Evolutionary conservation across 2,329 filamentous ascomycete genomes (phyloP).

Genomic region (Ophiostoma sp.): DNA sequence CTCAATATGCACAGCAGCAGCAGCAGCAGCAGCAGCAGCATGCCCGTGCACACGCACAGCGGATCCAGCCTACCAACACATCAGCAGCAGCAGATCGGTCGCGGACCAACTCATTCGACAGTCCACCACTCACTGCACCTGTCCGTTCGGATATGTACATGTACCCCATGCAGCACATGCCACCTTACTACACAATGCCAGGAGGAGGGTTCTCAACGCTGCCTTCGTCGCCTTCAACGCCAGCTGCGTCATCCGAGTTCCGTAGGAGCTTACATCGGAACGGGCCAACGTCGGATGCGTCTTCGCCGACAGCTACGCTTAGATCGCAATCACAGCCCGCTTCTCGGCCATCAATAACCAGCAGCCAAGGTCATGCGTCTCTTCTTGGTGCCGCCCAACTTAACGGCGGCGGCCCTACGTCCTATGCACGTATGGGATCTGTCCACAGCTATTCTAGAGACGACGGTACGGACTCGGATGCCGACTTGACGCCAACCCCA

Average conservation of each 20-base stretch:
- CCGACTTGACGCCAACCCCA: slow-evolving; percentile 41
- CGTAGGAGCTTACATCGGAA: slow-evolving; percentile 55
- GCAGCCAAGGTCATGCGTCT: slow-evolving; percentile 30
- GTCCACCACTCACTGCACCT: slow-evolving; percentile 54
- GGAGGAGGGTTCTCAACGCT: slow-evolving; percentile 45
- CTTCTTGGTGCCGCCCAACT: slow-evolving; percentile 20
- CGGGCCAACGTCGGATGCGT: slow-evolving; percentile 45
- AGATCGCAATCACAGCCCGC: slow-evolving; percentile 64
- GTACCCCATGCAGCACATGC: slow-evolving; percentile 42
- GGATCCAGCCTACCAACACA: slow-evolving; percentile 38
- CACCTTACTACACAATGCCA: slow-evolving; percentile 40
- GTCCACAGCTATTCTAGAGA: slow-evolving; percentile 53
- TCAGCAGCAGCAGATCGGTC: slow-evolving; percentile 44
- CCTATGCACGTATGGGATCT: slow-evolving; percentile 36
- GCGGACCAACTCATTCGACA: slow-evolving; percentile 60
- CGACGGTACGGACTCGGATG: slow-evolving; percentile 43
- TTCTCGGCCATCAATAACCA: slow-evolving; percentile 40
- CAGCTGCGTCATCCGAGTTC: slow-evolving; percentile 45
- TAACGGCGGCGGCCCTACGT: slow-evolving; percentile 35
- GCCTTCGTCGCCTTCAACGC: slow-evolving; percentile 51
- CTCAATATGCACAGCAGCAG: slow-evolving; percentile 43
- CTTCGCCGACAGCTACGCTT: slow-evolving; percentile 48
- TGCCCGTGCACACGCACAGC: slow-evolving; percentile 41
- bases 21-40: slow-evolving; percentile 29
- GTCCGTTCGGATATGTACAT: slow-evolving; percentile 53